Conservation (phyloP, 139 green algal species). For the Astrephomene gubernaculifera region DNA sequence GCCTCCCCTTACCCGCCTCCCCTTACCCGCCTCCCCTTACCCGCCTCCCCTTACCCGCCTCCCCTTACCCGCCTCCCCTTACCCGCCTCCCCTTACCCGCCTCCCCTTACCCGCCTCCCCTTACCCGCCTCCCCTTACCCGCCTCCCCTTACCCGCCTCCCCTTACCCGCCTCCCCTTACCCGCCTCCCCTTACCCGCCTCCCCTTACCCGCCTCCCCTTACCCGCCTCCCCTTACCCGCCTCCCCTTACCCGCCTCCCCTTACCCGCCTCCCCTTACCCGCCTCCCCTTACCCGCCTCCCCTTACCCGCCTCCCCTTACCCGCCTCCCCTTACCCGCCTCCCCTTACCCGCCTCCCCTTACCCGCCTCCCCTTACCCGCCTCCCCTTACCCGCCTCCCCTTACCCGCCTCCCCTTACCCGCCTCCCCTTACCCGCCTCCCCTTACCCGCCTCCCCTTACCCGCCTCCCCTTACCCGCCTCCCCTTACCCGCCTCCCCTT, state of each 20-base stretch:
- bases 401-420: background rate
- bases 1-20: background rate
- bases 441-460: background rate
- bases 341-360: background rate
- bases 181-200: background rate
- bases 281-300: background rate
- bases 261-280: background rate
- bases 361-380: background rate
- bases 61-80: background rate
- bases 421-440: background rate
- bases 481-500: background rate
- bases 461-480: background rate
- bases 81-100: background rate
- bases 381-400: background rate
- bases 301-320: background rate
- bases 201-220: background rate
- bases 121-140: background rate
- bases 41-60: background rate
- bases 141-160: background rate
- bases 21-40: background rate
- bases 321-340: background rate
- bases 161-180: background rate
- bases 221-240: background rate
- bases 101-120: background rate
- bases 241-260: background rate